Evolutionary conservation across 2,329 filamentous ascomycete genomes (phyloP), one percentile per base, ranked within the genome.

Genomic region (Xylariales sp.): DNA sequence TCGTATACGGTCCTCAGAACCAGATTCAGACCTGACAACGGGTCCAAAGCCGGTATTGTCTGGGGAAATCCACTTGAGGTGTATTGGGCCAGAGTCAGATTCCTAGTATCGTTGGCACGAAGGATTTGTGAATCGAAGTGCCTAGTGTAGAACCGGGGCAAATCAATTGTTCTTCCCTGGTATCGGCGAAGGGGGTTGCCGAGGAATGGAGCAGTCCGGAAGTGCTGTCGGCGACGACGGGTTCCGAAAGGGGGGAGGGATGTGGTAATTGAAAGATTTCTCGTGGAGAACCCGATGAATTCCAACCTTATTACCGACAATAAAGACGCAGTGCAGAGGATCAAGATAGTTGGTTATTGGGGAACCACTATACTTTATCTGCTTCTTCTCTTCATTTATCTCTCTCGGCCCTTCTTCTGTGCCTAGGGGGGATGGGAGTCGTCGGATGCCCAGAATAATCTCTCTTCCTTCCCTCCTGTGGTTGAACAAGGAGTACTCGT

Each of bases 401-500:
- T 38, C 37, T 42, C 43, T 46, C 38, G 43, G 29, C 35, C 45
- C 45, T 36, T 45, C 35, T 39, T 41, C 39, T 39, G 16, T 44
- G 31, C 35, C 31, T 32, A n/a, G 35, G 37, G 31, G 36, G 19
- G 18, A 15, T 11, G 31, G 21, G 29, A 19, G 14, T 33, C 24
- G 28, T 34, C 20, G 40, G 40, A 12, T 43, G 35, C 35, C 44
- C 35, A 36, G 36, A 27, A 40, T 34, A 20, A 38, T 22, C 54
- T 61, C 57, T 60, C 55, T 53, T 59, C 56, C 53, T 54, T 58
- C 52, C 55, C 58, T 57, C 55, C 55, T 55, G 51, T 51, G 39
- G 51, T 50, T 50, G 43, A 48, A 44, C 46, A 53, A 46, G 68
- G 71, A 74, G 68, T 65, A 68, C 64, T 66, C 60, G 66, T 48